phyloP scores from a whole-genome alignment of 2,329 filamentous ascomycete genomes.

The Neopestalotiopsis rosae region DNA sequence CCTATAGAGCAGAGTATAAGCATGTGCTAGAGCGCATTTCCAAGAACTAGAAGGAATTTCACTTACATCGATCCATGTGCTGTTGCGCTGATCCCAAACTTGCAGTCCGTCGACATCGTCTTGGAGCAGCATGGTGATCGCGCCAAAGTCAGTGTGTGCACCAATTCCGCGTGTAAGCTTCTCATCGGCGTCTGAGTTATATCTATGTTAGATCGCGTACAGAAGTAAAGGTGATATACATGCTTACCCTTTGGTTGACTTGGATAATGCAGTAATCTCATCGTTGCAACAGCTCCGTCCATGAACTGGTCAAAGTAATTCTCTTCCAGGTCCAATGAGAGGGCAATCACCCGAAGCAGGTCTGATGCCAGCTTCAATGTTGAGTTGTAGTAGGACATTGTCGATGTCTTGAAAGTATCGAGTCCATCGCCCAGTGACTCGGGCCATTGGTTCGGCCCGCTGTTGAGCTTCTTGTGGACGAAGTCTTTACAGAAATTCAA shows the following conservation, averaged over 20 bases:
- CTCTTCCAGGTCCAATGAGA: constrained; percentile 17
- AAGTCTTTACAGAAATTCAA: constrained; percentile 26
- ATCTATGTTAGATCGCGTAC: no score
- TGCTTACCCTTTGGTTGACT: not conserved
- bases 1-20: constrained; percentile 29
- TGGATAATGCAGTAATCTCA: constrained; percentile 16
- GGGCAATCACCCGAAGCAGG: constrained; percentile 10
- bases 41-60: not conserved
- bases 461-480: constrained; percentile 39
- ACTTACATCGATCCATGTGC: constrained; percentile 41
- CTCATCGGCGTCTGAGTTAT: constrained; percentile 7
- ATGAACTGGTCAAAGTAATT: constrained; percentile 14
- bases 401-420: constrained; percentile 25
- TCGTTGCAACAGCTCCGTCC: constrained; percentile 30
- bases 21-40: not conserved
- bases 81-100: constrained; percentile 24
- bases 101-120: constrained; percentile 30
- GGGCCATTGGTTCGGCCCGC: constrained; percentile 19
- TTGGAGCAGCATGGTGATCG: constrained; percentile 32
- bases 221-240: no score
- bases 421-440: constrained; percentile 35
- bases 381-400: constrained; percentile 16
- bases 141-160: constrained; percentile 33
- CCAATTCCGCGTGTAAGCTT: constrained; percentile 37
- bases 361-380: constrained; percentile 7